Percentiles rank a stretch among this genome's conserved stretches.
These are phyloP conservation scores for Leccinum subgranulosum DNA, from an alignment of 768 basidiomycete genomes.

Conservation along the genomic window DNA sequence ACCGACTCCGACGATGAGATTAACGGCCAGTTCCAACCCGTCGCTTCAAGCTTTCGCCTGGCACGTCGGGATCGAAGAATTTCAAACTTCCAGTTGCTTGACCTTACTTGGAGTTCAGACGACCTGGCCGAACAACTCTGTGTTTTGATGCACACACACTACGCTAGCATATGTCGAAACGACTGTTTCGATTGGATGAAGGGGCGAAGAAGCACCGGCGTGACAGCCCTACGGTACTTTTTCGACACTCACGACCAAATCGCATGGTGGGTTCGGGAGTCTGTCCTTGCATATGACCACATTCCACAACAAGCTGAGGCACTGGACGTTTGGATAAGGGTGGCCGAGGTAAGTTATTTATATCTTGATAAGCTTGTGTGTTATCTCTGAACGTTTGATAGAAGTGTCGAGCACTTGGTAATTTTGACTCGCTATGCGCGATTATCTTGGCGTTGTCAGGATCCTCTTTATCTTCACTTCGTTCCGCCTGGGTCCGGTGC, in stretches of 20 bases:
- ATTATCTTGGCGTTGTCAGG: constrained; percentile 63
- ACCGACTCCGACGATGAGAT: constrained; percentile 2
- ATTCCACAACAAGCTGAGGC: constrained; percentile 54
- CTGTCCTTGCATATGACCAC: constrained; percentile 50
- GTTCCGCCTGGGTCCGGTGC: constrained; percentile 67
- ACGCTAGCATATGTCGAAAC: constrained; percentile 62
- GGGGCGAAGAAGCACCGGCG: constrained; percentile 32
- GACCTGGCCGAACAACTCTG: constrained; percentile 80
- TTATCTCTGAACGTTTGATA: constrained; percentile 23
- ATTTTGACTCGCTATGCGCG: constrained; percentile 66
- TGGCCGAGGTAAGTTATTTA: constrained; percentile 57
- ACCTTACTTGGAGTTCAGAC: constrained; percentile 56
- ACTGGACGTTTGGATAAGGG: constrained; percentile 73
- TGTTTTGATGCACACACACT: constrained; percentile 68
- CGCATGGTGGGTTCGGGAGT: constrained; percentile 63
- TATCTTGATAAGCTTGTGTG: not conserved
- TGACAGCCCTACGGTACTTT: constrained; percentile 50
- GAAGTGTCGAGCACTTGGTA: constrained; percentile 64
- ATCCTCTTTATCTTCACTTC: constrained; percentile 52
- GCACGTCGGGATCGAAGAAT: not conserved
- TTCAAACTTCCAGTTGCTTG: not conserved
- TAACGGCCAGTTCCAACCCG: not conserved
- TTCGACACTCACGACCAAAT: constrained; percentile 61
- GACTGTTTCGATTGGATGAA: constrained; percentile 72
- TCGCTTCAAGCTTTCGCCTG: not conserved